A percentile compares a stretch with the other conserved stretches of the same genome.
Evolutionary conservation across 306 rosid species (phyloP).

Genomic region (Arachis hypogaea): DNA sequence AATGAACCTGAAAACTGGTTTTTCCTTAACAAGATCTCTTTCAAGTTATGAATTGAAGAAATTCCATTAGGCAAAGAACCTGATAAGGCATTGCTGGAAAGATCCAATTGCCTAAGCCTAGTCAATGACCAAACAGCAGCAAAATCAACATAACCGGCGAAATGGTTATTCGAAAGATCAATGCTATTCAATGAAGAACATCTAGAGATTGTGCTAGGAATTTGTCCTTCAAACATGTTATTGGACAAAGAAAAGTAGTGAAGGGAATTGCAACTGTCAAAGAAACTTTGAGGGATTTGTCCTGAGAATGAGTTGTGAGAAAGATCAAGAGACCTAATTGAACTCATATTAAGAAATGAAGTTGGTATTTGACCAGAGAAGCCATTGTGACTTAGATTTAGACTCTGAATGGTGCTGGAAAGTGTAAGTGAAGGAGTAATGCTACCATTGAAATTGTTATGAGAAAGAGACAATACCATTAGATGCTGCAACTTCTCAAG

Average conservation of each 20-base stretch:
- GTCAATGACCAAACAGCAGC: slow-evolving; percentile 61
- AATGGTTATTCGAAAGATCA: slow-evolving; percentile 63
- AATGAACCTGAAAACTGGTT: slow-evolving; percentile 76
- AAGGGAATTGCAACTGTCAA: slow-evolving; percentile 53
- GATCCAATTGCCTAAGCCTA: slow-evolving; percentile 75
- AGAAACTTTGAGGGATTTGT: slow-evolving; percentile 52
- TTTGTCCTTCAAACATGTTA: slow-evolving; percentile 64
- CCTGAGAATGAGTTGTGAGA: slow-evolving; percentile 74
- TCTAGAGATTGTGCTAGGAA: slow-evolving; percentile 61
- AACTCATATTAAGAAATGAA: slow-evolving; percentile 58
- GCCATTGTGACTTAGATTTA: slow-evolving; percentile 71
- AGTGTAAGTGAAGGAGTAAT: slow-evolving; percentile 62
- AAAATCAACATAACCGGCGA: slow-evolving; percentile 62
- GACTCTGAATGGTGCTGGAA: slow-evolving; percentile 48
- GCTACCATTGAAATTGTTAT: slow-evolving; percentile 63
- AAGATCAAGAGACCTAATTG: slow-evolving; percentile 66
- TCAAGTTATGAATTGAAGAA: slow-evolving; percentile 70
- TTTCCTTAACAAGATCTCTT: slow-evolving; percentile 53
- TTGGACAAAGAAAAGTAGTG: slow-evolving; percentile 62
- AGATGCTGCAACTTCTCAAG: slow-evolving; percentile 72
- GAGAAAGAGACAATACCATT: slow-evolving; percentile 64
- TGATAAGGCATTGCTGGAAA: slow-evolving; percentile 69
- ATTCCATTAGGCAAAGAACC: slow-evolving; percentile 66
- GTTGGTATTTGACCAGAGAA: slow-evolving; percentile 61
- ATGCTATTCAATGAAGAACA: slow-evolving; percentile 66